These are phyloP conservation scores for Leptodermis oblonga DNA, from an alignment of 257 asterid genomes.

Conservation along the genomic window DNA sequence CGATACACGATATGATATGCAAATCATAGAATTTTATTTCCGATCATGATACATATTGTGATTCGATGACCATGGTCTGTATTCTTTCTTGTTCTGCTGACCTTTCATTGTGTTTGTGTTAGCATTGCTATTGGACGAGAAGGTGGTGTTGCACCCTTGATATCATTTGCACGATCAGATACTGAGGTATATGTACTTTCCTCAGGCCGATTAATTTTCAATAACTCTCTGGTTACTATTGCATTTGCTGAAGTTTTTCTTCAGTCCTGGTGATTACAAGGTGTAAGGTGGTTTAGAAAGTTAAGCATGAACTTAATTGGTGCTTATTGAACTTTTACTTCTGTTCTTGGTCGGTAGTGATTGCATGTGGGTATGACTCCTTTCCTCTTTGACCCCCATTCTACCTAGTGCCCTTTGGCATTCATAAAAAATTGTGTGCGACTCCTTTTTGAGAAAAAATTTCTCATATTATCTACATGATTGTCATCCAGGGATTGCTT, in stretches of 20 bases:
- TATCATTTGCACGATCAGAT: conserved; percentile 64
- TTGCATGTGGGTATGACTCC: background rate
- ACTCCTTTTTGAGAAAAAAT: background rate
- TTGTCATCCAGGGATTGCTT: background rate
- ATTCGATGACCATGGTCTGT: background rate
- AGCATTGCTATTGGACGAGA: conserved; percentile 89
- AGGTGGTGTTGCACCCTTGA: conserved; percentile 89
- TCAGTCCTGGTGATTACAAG: background rate
- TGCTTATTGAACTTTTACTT: background rate
- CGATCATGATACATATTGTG: too few species aligned
- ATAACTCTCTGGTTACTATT: background rate
- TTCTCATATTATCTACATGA: background rate
- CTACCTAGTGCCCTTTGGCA: background rate
- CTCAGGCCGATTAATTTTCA: background rate
- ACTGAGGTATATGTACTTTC: conserved; percentile 45
- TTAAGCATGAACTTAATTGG: background rate
- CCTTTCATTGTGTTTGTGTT: conserved; percentile 13
- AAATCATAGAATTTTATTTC: too few species aligned
- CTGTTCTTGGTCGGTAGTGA: conserved; percentile 5
- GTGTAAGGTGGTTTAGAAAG: background rate
- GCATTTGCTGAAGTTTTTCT: background rate
- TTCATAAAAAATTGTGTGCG: background rate
- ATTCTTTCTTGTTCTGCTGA: conserved; percentile 5
- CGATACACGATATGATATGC: too few species aligned
- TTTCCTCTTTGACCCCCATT: background rate